Evolutionary conservation across 2,329 filamentous ascomycete species (phyloP).

Genomic region (Clarireedia paspali): DNA sequence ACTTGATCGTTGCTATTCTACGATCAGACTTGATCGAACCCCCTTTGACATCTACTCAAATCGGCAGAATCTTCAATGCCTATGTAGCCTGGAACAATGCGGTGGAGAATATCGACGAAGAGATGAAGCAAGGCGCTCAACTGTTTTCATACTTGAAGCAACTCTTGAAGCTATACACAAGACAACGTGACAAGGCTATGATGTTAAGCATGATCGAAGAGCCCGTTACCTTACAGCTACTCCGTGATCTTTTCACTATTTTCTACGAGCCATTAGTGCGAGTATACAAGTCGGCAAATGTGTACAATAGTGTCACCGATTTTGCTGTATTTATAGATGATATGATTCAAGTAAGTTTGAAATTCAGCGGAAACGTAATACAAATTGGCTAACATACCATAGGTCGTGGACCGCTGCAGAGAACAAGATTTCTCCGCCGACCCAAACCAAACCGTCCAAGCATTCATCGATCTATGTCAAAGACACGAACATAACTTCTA

Average conservation of each 20-base stretch:
- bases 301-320: slow-evolving; percentile 95
- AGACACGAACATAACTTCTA: slow-evolving; percentile 96
- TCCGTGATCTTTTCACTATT: slow-evolving; percentile 94
- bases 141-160: slow-evolving; percentile 94
- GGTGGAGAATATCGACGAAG: slow-evolving; percentile 82
- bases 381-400: slow-evolving; percentile 13
- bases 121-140: slow-evolving; percentile 82
- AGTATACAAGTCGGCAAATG: slow-evolving; percentile 97
- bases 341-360: slow-evolving; percentile 63
- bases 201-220: slow-evolving; percentile 95
- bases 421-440: slow-evolving; percentile 83
- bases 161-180: slow-evolving; percentile 81
- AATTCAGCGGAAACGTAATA: neutral
- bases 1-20: slow-evolving; percentile 78
- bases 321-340: slow-evolving; percentile 92
- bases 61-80: slow-evolving; percentile 82
- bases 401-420: slow-evolving; percentile 58
- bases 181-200: slow-evolving; percentile 92
- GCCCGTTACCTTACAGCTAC: slow-evolving; percentile 91
- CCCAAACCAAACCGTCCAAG: slow-evolving; percentile 95
- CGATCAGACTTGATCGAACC: slow-evolving; percentile 71
- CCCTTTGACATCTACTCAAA: slow-evolving; percentile 63
- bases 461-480: slow-evolving; percentile 93
- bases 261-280: slow-evolving; percentile 97
- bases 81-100: slow-evolving; percentile 95